A percentile compares a stretch with the other conserved stretches of the same genome.
Evolutionary conservation across 2,329 filamentous ascomycete species (phyloP).

Genomic region (Graphilbum sp.): DNA sequence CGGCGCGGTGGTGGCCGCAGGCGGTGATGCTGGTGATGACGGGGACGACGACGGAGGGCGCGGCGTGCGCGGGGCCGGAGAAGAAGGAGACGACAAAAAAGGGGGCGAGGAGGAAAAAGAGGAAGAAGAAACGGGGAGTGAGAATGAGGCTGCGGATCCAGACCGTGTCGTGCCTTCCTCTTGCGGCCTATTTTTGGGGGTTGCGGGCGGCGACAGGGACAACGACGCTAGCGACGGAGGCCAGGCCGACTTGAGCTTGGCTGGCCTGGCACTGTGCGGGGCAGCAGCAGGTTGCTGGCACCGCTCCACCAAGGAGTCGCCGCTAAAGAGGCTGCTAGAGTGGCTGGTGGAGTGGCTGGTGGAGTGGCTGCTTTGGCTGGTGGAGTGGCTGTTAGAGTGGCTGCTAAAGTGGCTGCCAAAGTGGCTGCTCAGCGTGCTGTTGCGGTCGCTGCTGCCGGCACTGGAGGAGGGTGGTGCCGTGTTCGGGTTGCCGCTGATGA

Average conservation of each 20-base stretch:
- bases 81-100: not conserved
- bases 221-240: conserved; percentile 3
- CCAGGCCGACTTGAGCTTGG: conserved; percentile 6
- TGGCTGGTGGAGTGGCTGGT: too few species aligned
- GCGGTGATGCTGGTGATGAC: too few species aligned
- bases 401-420: too few species aligned
- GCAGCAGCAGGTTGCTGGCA: too few species aligned
- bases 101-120: not conserved
- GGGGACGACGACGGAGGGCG: conserved; percentile 39
- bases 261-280: too few species aligned
- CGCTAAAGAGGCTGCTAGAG: too few species aligned
- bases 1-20: too few species aligned
- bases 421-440: too few species aligned
- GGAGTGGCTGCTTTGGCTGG: too few species aligned
- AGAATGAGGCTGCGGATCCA: not conserved
- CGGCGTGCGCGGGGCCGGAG: conserved; percentile 34
- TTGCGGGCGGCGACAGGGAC: not conserved
- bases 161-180: not conserved
- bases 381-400: too few species aligned
- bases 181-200: not conserved
- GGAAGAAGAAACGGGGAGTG: not conserved
- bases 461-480: not conserved
- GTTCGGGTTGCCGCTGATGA: not conserved
- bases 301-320: too few species aligned
- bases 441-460: not conserved